Evolutionary conservation across 306 rosid genomes (phyloP).

Genomic region (Aeschynomene evenia): DNA sequence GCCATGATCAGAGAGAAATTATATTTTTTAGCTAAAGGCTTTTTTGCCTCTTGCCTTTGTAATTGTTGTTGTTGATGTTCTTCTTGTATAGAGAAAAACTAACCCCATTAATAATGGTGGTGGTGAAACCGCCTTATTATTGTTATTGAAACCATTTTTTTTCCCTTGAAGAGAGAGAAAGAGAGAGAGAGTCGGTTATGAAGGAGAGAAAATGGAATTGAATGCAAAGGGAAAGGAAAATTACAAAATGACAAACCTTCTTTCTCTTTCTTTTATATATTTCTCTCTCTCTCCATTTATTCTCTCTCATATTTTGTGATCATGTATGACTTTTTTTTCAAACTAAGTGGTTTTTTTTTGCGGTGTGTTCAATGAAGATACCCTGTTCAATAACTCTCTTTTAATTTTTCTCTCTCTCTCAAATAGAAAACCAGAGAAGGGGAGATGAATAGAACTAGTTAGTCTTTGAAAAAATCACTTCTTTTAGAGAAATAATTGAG

Average conservation of each 20-base stretch:
- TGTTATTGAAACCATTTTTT: slow-evolving; percentile 35
- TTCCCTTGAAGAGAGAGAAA: slow-evolving; percentile 19
- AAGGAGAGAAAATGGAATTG: slow-evolving; percentile 38
- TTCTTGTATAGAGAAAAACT: slow-evolving; percentile 29
- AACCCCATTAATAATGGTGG: slow-evolving; percentile 63
- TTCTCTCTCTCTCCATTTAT: neutral
- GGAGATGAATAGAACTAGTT: slow-evolving; percentile 25
- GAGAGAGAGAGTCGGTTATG: slow-evolving; percentile 44
- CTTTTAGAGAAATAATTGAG: no score
- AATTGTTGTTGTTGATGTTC: neutral
- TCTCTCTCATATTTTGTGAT: slow-evolving; percentile 17
- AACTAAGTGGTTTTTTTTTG: neutral
- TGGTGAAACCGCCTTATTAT: slow-evolving; percentile 44
- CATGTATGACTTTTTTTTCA: neutral
- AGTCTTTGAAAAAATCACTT: slow-evolving; percentile 13
- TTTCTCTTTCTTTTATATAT: neutral
- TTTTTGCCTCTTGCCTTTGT: slow-evolving; percentile 34
- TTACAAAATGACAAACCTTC: slow-evolving; percentile 38
- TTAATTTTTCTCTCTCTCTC: neutral
- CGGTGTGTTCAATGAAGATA: slow-evolving; percentile 40
- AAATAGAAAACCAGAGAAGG: slow-evolving; percentile 18
- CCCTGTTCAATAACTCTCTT: slow-evolving; percentile 25
- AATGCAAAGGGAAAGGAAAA: slow-evolving; percentile 50
- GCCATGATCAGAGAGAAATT: slow-evolving; percentile 50
- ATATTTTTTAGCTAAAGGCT: slow-evolving; percentile 40